Evolutionary conservation across 2,329 filamentous ascomycete species (phyloP), one percentile per base, ranked within the genome.

Genomic region (Domatiomyces globalis): DNA sequence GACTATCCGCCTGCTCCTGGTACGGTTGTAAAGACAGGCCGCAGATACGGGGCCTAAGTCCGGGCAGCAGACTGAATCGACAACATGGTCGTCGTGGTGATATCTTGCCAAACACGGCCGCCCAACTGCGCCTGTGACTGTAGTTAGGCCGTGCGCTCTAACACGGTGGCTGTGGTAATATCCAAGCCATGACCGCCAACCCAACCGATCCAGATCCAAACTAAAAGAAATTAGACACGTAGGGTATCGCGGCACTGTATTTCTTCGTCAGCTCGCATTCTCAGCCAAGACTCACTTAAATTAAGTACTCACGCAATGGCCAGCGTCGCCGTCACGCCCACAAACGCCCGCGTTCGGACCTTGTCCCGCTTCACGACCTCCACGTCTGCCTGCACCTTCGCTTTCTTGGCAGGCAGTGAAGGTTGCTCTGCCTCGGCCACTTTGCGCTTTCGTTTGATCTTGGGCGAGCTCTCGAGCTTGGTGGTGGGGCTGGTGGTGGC

Each of bases 251-350:
- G 12, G 45, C 45, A 25, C 45, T 47, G 27, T 8, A 25, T 20
- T 5, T 20, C 43, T 17, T 45, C 43, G 43, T 45, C n/a, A 39
- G 39, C 5, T 43, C 18, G 29, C 36, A 29, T 6, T 49, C 9
- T 27, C 45, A 45, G 15, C 15, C 20, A n/a, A 17, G 44, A 46
- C 45, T 22, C 18, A 15, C 20, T 25, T 36, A 48, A 44, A 15
- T 12, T 49, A 45, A 44, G 27, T 51, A 84, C 88, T 73, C 79
- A 96, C 92, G 89, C 89, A 67, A 95, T 78, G 52, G 86, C 87
- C 66, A 95, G 76, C 46, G 87, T 92, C 52, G 87, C 87, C 56
- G 83, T 86, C 49, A 96, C 79, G 53, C 92, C 90, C 56, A 94
- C 77, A 55, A 95, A 73, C 46, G 92, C 87, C 64, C 88, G 80